Percentiles rank a stretch among this genome's conserved stretches.
Conservation (phyloP, 2,329 filamentous ascomycete genomes). For the Scedosporium dehoogii region DNA sequence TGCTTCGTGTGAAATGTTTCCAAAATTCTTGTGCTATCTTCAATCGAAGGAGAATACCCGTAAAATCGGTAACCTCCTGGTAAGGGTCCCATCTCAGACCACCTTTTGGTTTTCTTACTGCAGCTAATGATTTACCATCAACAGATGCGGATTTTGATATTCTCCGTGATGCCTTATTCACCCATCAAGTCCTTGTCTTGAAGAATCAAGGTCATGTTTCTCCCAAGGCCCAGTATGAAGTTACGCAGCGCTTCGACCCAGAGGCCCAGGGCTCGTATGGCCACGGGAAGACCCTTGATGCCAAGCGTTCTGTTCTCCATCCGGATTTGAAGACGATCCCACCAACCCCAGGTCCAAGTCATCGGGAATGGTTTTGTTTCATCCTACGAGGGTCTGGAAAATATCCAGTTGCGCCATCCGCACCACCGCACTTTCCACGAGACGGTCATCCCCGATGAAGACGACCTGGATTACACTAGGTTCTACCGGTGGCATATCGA, state of each 20-base stretch:
- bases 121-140: conserved; percentile 11
- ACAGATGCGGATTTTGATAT: conserved; percentile 53
- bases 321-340: conserved; percentile 74
- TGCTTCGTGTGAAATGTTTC: conserved; percentile 7
- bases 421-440: conserved; percentile 72
- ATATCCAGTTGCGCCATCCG: conserved; percentile 62
- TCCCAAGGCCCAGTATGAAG: conserved; percentile 61
- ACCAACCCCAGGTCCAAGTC: conserved; percentile 71
- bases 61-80: conserved; percentile 52
- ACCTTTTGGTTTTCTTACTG: background rate
- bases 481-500: conserved; percentile 79
- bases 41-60: conserved; percentile 40
- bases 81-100: conserved; percentile 21
- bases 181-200: conserved; percentile 59
- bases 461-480: conserved; percentile 40
- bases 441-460: conserved; percentile 43
- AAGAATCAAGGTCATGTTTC: conserved; percentile 55
- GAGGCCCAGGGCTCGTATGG: conserved; percentile 54
- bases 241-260: conserved; percentile 67
- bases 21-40: background rate
- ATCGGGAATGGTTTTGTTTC: conserved; percentile 66
- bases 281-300: conserved; percentile 65
- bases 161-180: conserved; percentile 58
- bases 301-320: conserved; percentile 55
- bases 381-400: conserved; percentile 59